Conservation (phyloP, 169 alveolate genomes). For the Eimeria mitis region DNA sequence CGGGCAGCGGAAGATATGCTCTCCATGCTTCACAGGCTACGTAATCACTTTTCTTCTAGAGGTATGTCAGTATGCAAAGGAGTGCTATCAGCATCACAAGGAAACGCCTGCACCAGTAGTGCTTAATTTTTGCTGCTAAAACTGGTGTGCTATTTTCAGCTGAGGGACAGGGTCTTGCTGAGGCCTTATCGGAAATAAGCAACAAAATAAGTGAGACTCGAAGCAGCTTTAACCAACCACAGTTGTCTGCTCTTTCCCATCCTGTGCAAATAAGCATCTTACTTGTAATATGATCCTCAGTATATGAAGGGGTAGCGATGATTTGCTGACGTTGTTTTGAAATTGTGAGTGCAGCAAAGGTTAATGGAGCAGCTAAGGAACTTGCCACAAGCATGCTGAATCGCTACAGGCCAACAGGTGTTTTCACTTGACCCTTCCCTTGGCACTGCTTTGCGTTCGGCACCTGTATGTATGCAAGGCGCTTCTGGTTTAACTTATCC, state of each 20-base stretch:
- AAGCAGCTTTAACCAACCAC: not conserved
- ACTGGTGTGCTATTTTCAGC: not conserved
- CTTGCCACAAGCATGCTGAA: constrained; percentile 10
- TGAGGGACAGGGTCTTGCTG: not conserved
- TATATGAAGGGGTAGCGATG: too few species aligned
- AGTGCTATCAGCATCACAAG: not conserved
- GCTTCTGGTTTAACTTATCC: not conserved
- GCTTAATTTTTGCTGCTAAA: not conserved
- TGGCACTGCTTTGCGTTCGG: not conserved
- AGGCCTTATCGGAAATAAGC: constrained; percentile 18
- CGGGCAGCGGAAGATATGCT: constrained; percentile 40
- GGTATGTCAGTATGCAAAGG: constrained; percentile 9
- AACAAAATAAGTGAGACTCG: constrained; percentile 31
- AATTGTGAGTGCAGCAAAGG: constrained; percentile 15
- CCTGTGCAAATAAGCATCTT: not conserved
- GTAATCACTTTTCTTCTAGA: not conserved
- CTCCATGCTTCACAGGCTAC: constrained; percentile 44
- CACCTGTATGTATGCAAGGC: not conserved
- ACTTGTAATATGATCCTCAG: not conserved
- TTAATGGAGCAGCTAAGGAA: constrained; percentile 21
- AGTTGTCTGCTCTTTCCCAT: not conserved
- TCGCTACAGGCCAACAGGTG: constrained; percentile 55
- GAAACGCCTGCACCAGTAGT: not conserved
- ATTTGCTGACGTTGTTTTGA: not conserved
- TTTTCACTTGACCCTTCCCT: not conserved